phyloP scores from a whole-genome alignment of 2,329 filamentous ascomycete genomes.

The Monosporascus sp. region DNA sequence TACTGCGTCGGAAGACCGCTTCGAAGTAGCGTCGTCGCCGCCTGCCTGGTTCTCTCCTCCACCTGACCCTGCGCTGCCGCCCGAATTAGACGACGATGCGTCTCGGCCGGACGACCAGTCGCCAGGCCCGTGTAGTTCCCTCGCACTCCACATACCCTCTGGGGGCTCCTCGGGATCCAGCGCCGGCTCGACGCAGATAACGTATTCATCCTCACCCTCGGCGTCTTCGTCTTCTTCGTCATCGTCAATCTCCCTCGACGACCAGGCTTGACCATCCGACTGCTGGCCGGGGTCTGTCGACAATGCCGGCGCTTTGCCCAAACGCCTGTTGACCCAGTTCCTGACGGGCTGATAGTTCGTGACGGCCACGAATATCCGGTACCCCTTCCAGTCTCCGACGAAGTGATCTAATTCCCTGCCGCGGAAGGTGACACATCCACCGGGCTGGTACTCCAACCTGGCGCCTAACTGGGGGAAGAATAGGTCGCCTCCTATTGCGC shows the following conservation, averaged over 20 bases:
- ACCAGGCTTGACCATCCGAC: too few relatives aligned
- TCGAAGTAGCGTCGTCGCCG: too few relatives aligned
- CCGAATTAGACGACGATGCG: neutral
- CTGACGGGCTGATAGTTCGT: constrained; percentile 6
- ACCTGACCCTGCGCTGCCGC: neutral
- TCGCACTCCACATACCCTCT: neutral
- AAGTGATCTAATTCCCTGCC: constrained; percentile 5
- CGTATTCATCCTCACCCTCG: neutral
- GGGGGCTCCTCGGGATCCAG: neutral
- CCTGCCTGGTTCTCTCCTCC: neutral
- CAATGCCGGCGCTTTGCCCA: neutral
- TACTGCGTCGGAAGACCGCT: too few relatives aligned
- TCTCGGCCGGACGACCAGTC: neutral
- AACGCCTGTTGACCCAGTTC: constrained; percentile 1
- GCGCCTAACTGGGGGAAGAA: constrained; percentile 3
- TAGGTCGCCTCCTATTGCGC: constrained; percentile 1
- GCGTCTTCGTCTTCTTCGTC: neutral
- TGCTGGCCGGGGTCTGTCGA: neutral
- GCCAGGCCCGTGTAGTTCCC: neutral
- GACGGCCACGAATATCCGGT: constrained; percentile 2
- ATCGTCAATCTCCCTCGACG: neutral
- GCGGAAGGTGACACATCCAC: constrained; percentile 4
- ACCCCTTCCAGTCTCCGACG: constrained; percentile 4
- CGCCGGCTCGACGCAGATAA: neutral
- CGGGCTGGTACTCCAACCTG: constrained; percentile 1